phyloP scores from a whole-genome alignment of 768 basidiomycete species.

The Lenzites betulinus region DNA sequence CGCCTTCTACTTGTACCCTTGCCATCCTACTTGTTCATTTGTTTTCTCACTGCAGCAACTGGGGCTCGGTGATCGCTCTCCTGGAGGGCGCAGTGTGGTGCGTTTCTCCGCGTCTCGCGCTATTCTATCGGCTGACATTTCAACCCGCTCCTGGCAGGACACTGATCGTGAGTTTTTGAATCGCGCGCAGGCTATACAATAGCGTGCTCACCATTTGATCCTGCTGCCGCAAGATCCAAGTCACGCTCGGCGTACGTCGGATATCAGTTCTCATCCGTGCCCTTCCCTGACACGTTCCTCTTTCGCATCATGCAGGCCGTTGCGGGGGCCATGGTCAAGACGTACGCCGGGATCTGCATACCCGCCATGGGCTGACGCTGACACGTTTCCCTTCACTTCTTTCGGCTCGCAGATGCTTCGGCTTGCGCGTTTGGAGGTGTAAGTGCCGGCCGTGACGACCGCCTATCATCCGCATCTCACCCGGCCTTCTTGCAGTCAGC shows the following conservation, averaged over 20 bases:
- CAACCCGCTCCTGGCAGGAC: constrained; percentile 11
- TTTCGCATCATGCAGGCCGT: constrained; percentile 54
- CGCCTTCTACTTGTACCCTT: constrained; percentile 25
- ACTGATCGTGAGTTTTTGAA: constrained; percentile 20
- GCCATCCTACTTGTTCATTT: neutral
- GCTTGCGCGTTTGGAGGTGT: constrained; percentile 68
- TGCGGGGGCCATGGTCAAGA: constrained; percentile 55
- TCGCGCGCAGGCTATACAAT: neutral
- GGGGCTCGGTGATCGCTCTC: constrained; percentile 28
- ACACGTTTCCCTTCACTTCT: no score
- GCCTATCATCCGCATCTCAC: constrained; percentile 3
- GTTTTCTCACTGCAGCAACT: constrained; percentile 22
- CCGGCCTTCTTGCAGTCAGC: constrained; percentile 45
- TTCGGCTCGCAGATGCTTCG: constrained; percentile 48
- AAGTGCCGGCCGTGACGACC: constrained; percentile 13
- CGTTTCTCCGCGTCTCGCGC: neutral
- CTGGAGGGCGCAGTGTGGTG: constrained; percentile 18
- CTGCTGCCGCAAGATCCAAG: constrained; percentile 30
- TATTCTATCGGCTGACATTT: neutral
- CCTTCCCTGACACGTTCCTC: constrained; percentile 1
- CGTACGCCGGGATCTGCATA: no score
- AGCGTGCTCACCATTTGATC: neutral
- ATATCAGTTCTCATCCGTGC: neutral
- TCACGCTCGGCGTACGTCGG: constrained; percentile 29
- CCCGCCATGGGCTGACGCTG: no score